A percentile compares a stretch with the other conserved stretches of the same genome.
Conservation (phyloP, 2,329 filamentous ascomycete genomes). For the Pseudocercospora cruenta region DNA sequence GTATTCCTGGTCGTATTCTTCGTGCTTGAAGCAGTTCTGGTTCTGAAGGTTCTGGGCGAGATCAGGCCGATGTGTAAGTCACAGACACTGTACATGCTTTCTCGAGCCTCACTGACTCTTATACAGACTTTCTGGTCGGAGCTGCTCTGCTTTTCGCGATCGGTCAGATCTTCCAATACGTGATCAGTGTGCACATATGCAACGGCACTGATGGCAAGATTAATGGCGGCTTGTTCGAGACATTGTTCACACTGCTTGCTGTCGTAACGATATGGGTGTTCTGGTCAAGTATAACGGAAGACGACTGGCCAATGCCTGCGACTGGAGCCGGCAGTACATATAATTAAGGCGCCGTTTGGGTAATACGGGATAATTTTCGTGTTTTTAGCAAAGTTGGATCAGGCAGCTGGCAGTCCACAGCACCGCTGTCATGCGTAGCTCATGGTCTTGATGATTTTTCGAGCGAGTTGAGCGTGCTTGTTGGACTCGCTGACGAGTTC, state of each 20-base stretch:
- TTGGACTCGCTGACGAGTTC: slow-evolving; percentile 9
- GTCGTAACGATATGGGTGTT: slow-evolving; percentile 89
- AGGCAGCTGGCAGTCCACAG: slow-evolving; percentile 11
- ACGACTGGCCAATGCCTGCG: slow-evolving; percentile 80
- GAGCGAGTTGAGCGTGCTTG: not conserved
- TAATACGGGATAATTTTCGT: slow-evolving; percentile 8
- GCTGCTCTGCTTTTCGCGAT: slow-evolving; percentile 84
- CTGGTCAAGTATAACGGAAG: slow-evolving; percentile 99
- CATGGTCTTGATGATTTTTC: not conserved
- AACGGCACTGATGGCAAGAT: slow-evolving; percentile 80
- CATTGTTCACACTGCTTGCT: slow-evolving; percentile 83
- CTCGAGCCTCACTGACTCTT: too few relatives aligned
- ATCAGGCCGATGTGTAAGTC: slow-evolving; percentile 81
- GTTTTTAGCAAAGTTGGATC: slow-evolving; percentile 3
- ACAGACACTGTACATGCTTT: too few relatives aligned
- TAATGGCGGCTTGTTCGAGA: slow-evolving; percentile 90
- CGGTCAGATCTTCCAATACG: slow-evolving; percentile 95
- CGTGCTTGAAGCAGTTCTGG: slow-evolving; percentile 78
- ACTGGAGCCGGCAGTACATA: slow-evolving; percentile 44
- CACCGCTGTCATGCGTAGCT: slow-evolving; percentile 1
- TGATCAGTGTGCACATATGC: slow-evolving; percentile 89
- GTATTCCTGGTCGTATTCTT: slow-evolving; percentile 89
- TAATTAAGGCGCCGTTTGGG: slow-evolving; percentile 20
- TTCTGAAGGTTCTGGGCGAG: slow-evolving; percentile 84
- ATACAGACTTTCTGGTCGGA: slow-evolving; percentile 68